Conservation (phyloP, 257 asterid genomes). For the Nemophila menziesii region DNA sequence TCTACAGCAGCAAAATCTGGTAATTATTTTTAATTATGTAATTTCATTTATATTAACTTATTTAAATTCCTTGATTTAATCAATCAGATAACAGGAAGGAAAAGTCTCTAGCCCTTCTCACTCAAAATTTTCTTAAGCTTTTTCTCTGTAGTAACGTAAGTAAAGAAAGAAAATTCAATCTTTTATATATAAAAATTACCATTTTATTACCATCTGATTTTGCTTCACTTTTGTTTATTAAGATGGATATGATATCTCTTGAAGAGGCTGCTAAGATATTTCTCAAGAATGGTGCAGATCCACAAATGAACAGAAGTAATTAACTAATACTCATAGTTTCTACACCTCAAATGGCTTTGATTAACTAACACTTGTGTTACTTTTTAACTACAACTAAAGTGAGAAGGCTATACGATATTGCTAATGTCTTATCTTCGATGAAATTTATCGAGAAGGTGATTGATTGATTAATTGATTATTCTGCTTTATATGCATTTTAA, state of each 20-base stretch:
- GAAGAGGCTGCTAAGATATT: conserved; percentile 93
- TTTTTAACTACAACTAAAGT: conserved; percentile 61
- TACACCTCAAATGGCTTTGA: not conserved
- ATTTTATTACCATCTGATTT: not conserved
- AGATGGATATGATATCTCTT: conserved; percentile 91
- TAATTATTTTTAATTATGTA: not conserved
- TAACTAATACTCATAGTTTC: not conserved
- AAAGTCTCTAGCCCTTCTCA: conserved; percentile 91
- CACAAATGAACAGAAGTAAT: conserved; percentile 87
- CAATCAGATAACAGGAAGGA: conserved; percentile 67
- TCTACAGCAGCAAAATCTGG: too few relatives aligned
- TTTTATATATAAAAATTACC: not conserved
- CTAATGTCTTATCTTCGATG: conserved; percentile 91
- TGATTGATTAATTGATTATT: too few relatives aligned
- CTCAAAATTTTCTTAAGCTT: conserved; percentile 87
- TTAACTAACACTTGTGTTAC: conserved; percentile 9
- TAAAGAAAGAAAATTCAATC: not conserved
- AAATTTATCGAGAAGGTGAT: conserved; percentile 84
- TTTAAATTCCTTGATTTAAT: conserved; percentile 2
- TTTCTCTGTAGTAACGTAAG: conserved; percentile 88
- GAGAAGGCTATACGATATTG: conserved; percentile 84
- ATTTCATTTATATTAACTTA: not conserved
- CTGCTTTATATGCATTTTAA: not conserved
- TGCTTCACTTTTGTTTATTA: conserved; percentile 4
- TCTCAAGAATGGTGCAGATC: conserved; percentile 76